Conservation (phyloP, 2,329 filamentous ascomycete species). For the Coniosporium tulheliwenetii region DNA sequence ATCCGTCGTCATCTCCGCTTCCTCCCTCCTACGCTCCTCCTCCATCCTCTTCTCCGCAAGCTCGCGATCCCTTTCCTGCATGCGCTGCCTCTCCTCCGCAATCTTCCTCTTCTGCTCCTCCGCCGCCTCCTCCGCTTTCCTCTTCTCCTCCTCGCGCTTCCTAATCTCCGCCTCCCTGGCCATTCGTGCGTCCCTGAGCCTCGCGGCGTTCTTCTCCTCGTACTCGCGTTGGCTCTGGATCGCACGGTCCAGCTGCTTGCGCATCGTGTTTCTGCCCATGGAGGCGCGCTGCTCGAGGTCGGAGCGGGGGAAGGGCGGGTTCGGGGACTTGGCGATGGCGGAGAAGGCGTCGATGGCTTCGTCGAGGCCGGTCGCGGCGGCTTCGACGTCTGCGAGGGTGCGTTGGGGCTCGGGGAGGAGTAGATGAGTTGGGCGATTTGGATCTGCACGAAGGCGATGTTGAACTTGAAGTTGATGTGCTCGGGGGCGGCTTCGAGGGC, state of each 20-base stretch:
- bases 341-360: conserved; percentile 61
- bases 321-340: conserved; percentile 42
- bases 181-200: conserved; percentile 65
- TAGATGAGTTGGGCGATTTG: conserved; percentile 77
- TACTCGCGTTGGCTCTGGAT: conserved; percentile 77
- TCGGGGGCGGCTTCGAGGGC: conserved; percentile 67
- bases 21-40: conserved; percentile 46
- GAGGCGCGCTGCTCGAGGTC: conserved; percentile 90
- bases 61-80: conserved; percentile 57
- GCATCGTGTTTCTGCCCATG: conserved; percentile 93
- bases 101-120: conserved; percentile 65
- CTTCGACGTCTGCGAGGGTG: conserved; percentile 64
- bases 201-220: conserved; percentile 82
- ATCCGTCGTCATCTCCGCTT: conserved; percentile 69
- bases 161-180: conserved; percentile 66
- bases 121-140: conserved; percentile 51
- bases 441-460: conserved; percentile 93
- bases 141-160: conserved; percentile 61
- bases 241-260: conserved; percentile 76
- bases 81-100: conserved; percentile 68
- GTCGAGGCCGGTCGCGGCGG: conserved; percentile 66
- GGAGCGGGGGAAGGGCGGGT: conserved; percentile 73
- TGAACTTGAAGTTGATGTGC: conserved; percentile 88
- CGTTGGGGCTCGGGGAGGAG: conserved; percentile 60
- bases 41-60: conserved; percentile 56